Evolutionary conservation across 164 flowering plant genomes (phyloP), one percentile per base, ranked within the genome.

Genomic region (Magnolia officinalis): DNA sequence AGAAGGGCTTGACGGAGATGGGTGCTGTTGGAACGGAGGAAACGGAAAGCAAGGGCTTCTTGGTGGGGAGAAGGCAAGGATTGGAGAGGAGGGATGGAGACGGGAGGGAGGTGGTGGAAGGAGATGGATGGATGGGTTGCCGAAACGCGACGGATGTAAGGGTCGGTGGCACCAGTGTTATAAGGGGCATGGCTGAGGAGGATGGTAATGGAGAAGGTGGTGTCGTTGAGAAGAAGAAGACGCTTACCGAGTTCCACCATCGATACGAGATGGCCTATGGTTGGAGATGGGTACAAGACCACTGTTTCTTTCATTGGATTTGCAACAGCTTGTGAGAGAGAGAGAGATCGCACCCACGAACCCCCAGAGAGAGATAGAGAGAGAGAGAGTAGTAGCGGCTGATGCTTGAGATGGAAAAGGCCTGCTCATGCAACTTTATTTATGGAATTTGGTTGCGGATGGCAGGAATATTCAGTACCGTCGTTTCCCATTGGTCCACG

Each of bases 181-280:
- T 23, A 70, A 10, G 79, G 82, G 6, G 69, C 67, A 11, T 80
- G 71, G 50, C 78, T 74, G 68, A 81, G 51, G 70, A 85, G 80
- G 63, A 85, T 70, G 52, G 70, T 76, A 50, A 79, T 63, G 63
- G 76, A 67, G 74, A 77, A 51, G 45, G 78, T 52, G 50, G 78
- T 74, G 68, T 70, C 23, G 0, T 5, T 23, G 2, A 76, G 80
- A 1, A 24, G 64, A 61, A 79, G 73, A 18, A 85, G 23, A 18
- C 81, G 82, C 63, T 77, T 85, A 0, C 79, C 84, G 0, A 85
- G 67, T 71, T 85, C 87, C 8, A 85, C 84, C 83, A 80, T 81
- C 63, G 87, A 81, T 61, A 83, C 63, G 8, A 85, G 72, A 73
- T 85, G 87, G 14, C 87, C 87, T 0, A 79, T 78, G 13, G 76